These are phyloP conservation scores for Pythium vanterpoolii DNA, from an alignment of 352 stramenopile genomes.

Conservation along the genomic window DNA sequence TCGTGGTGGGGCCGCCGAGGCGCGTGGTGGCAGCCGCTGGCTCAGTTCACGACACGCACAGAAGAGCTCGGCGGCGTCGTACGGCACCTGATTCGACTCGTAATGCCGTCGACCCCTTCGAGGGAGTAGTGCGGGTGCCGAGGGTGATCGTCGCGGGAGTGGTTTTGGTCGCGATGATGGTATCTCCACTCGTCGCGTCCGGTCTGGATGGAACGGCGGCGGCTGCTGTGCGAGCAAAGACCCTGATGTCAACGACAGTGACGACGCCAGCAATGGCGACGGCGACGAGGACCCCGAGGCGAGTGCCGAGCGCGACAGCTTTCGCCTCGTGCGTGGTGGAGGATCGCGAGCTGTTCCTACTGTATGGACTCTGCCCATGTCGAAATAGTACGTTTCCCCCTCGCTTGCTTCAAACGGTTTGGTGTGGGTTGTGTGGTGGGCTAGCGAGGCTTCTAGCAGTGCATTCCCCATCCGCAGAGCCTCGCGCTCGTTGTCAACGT, in stretches of 20 bases:
- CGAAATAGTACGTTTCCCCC: slow-evolving; percentile 19
- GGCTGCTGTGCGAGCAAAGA: neutral
- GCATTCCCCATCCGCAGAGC: slow-evolving; percentile 26
- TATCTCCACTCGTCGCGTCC: neutral
- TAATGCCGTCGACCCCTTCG: neutral
- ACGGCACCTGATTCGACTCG: neutral
- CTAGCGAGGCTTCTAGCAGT: slow-evolving; percentile 16
- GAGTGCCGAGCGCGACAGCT: too few species aligned
- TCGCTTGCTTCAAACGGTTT: slow-evolving; percentile 12
- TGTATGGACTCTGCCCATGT: neutral
- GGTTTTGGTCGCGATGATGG: neutral
- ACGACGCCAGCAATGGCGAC: too few species aligned
- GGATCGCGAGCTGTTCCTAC: neutral
- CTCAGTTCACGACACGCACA: slow-evolving; percentile 41
- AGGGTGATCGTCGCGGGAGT: neutral
- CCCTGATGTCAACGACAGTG: neutral
- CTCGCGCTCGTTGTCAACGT: slow-evolving; percentile 10
- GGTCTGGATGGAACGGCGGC: neutral
- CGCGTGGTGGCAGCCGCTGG: slow-evolving; percentile 29
- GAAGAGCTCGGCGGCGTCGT: slow-evolving; percentile 14
- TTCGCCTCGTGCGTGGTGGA: neutral
- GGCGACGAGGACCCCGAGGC: neutral
- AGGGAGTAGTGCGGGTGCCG: neutral
- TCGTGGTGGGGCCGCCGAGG: neutral
- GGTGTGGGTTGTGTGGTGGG: slow-evolving; percentile 22